Evolutionary conservation across 352 stramenopile genomes (phyloP).

Genomic region (Globisporangium barbulae): DNA sequence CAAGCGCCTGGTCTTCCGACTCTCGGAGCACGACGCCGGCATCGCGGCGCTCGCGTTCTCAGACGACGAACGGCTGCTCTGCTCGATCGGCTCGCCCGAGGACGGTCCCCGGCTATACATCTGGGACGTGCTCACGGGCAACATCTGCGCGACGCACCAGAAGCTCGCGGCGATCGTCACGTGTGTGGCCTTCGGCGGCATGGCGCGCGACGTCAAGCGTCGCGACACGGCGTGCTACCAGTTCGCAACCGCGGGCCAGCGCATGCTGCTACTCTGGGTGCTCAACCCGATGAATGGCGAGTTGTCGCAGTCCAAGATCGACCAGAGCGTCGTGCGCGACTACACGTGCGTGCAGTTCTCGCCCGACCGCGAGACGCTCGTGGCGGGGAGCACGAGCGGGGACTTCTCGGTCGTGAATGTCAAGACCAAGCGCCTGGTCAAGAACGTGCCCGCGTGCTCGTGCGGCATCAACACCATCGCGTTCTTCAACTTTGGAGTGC

Average conservation of each 20-base stretch:
- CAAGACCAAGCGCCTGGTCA: slow-evolving; percentile 62
- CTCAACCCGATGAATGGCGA: slow-evolving; percentile 85
- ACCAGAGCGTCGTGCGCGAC: slow-evolving; percentile 73
- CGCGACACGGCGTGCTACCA: slow-evolving; percentile 86
- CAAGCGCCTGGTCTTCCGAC: slow-evolving; percentile 66
- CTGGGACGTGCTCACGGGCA: slow-evolving; percentile 88
- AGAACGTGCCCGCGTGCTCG: slow-evolving; percentile 75
- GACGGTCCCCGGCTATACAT: slow-evolving; percentile 83
- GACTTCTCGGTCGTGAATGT: slow-evolving; percentile 85
- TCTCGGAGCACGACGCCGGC: slow-evolving; percentile 91
- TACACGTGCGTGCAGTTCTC: slow-evolving; percentile 85
- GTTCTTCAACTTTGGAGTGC: slow-evolving; percentile 38
- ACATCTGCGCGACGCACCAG: slow-evolving; percentile 83
- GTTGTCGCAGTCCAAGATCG: slow-evolving; percentile 64
- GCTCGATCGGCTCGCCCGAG: slow-evolving; percentile 65
- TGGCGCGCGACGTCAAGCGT: slow-evolving; percentile 89
- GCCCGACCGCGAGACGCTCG: slow-evolving; percentile 73
- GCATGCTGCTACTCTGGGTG: slow-evolving; percentile 80
- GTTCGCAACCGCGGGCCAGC: slow-evolving; percentile 80
- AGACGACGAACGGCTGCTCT: slow-evolving; percentile 88
- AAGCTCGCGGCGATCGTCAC: slow-evolving; percentile 61
- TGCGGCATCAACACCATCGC: slow-evolving; percentile 71
- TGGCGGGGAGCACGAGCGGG: slow-evolving; percentile 83
- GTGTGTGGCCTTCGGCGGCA: slow-evolving; percentile 76
- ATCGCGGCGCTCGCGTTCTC: slow-evolving; percentile 87